Evolutionary conservation across 352 stramenopile genomes (phyloP).

Genomic region (Globisporangium recalcitrans): DNA sequence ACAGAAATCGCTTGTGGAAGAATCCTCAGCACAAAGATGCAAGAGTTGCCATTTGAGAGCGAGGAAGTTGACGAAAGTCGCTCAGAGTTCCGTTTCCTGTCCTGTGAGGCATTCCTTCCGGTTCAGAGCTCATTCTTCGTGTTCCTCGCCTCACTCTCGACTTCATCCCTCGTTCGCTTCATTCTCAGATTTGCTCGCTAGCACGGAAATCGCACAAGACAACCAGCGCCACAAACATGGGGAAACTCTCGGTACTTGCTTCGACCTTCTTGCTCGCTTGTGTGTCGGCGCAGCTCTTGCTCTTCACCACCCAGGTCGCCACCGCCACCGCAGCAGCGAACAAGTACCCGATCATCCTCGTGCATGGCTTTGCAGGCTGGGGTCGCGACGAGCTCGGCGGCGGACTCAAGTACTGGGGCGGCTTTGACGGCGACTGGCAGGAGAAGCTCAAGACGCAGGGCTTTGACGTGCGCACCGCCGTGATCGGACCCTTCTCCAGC

Average conservation of each 20-base stretch:
- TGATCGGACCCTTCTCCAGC: slow-evolving; percentile 29
- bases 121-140: too few relatives aligned
- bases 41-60: too few relatives aligned
- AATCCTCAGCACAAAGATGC: too few relatives aligned
- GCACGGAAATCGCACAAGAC: too few relatives aligned
- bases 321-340: neutral
- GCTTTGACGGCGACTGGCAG: slow-evolving; percentile 30
- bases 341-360: slow-evolving; percentile 31
- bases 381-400: slow-evolving; percentile 27
- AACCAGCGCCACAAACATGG: neutral
- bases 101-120: too few relatives aligned
- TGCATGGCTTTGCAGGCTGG: slow-evolving; percentile 36
- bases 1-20: too few relatives aligned
- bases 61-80: too few relatives aligned
- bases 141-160: too few relatives aligned
- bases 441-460: slow-evolving; percentile 26
- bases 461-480: slow-evolving; percentile 27
- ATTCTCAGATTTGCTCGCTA: too few relatives aligned
- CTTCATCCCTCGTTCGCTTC: too few relatives aligned
- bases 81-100: too few relatives aligned
- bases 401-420: slow-evolving; percentile 33
- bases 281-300: neutral
- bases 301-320: neutral
- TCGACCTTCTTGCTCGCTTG: neutral
- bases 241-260: neutral